Base-by-base conservation (phyloP, 495 filamentous ascomycete genomes). In the Neurospora sp. region DNA sequence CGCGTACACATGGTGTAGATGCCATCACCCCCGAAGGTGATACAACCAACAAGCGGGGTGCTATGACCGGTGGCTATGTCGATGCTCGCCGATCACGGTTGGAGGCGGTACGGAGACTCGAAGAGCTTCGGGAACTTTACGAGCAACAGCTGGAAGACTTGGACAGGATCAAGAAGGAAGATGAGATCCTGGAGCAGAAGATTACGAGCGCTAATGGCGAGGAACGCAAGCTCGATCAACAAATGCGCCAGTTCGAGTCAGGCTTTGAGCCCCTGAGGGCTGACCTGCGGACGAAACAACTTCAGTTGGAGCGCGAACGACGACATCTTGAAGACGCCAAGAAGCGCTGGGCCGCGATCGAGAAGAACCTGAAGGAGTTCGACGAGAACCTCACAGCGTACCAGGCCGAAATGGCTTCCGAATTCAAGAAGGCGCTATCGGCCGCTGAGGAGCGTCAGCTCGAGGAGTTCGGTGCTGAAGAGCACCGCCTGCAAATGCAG, bases 11-110 rank as follows among this genome's bases (percentile, higher is more conserved):
- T 74, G 92, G 91, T 39, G 90, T 98, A 44, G 94, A 91, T 77
- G 95, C 93, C 31, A 96, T 98, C 73, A 99, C 96, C 0, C 92
- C 93, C 9, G 94, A 97, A 23, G 96, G 96, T 78, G 96, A 99
- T 81, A 91, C 91, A 69, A 91, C 93, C 3, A 94, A 98, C 82
- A 97, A 94, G 84, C 90, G 94, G 75, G 96, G 96, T 81, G 96
- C 94, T 2, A 88, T 98, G 83, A 97, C 92, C 37, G 96, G 96
- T 84, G 96, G 96, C 75, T 99, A 90, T 81, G 88, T 95, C 48
- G 95, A 99, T 79, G 88, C 91, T 2, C 88, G 91, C 35, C 89
- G 89, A 69, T 98, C 95, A 0, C 89, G 94, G 16, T 84, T 98
- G 14, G 92, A 96, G 73, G 93, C 92, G 40, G 91, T 97, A 18